Conservation (phyloP, 225 moss, liverwort and hornwort species). For the Pleurozium schreberi region DNA sequence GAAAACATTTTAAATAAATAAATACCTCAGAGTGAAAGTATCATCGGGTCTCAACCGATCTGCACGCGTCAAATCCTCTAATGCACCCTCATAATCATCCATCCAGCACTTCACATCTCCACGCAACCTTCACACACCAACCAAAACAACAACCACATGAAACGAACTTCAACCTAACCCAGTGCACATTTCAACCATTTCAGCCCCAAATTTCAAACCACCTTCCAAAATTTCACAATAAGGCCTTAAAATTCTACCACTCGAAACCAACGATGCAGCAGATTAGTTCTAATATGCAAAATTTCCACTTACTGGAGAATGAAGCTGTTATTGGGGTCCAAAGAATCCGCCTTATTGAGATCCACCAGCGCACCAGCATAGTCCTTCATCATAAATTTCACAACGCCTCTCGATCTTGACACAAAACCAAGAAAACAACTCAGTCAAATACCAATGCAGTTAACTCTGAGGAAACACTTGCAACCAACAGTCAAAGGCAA, state of each 20-base stretch:
- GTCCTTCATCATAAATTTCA: constrained; percentile 47
- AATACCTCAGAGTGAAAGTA: constrained; percentile 32
- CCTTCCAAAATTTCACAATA: neutral
- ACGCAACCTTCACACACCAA: constrained; percentile 22
- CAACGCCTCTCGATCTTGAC: constrained; percentile 32
- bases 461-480: neutral
- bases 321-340: constrained; percentile 45
- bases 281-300: neutral
- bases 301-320: constrained; percentile 26
- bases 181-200: neutral
- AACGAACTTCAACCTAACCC: neutral
- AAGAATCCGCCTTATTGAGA: constrained; percentile 38
- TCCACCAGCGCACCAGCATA: constrained; percentile 26
- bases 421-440: neutral
- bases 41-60: constrained; percentile 32
- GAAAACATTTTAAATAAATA: neutral
- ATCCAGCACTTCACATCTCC: constrained; percentile 57
- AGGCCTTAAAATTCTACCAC: neutral
- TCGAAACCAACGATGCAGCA: neutral
- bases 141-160: neutral
- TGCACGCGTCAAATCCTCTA: constrained; percentile 33
- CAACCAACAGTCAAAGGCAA: neutral
- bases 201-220: neutral
- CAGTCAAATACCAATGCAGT: neutral
- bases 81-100: constrained; percentile 40